phyloP scores from a whole-genome alignment of 2,329 filamentous ascomycete genomes.

The Aaosphaeria pasadenensis region DNA sequence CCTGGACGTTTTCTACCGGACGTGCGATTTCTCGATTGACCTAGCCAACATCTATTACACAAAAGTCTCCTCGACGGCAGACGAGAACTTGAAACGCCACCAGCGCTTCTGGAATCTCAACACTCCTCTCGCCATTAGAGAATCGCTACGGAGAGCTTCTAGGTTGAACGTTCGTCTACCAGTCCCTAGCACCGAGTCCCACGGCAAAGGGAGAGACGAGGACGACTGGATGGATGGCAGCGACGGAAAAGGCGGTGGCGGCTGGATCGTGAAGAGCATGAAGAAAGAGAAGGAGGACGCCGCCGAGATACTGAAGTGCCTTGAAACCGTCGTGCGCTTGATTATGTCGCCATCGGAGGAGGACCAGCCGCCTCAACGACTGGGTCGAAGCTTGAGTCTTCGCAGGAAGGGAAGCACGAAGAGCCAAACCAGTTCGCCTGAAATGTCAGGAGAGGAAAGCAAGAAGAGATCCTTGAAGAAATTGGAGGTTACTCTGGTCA shows the following conservation, averaged over 20 bases:
- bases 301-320: conserved; percentile 12
- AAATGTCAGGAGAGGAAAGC: conserved; percentile 1
- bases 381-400: conserved; percentile 4
- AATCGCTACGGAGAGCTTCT: conserved; percentile 12
- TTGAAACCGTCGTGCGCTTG: conserved; percentile 12
- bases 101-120: conserved; percentile 18
- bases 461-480: conserved; percentile 14
- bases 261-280: conserved; percentile 17
- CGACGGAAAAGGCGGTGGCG: conserved; percentile 14
- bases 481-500: conserved; percentile 22
- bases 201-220: conserved; percentile 11
- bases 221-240: conserved; percentile 20
- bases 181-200: conserved; percentile 17
- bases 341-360: conserved; percentile 1
- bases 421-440: neutral
- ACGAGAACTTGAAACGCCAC: conserved; percentile 12
- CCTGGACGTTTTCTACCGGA: conserved; percentile 17
- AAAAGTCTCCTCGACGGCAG: conserved; percentile 8
- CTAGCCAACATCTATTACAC: conserved; percentile 16
- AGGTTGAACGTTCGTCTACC: conserved; percentile 21
- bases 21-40: conserved; percentile 19
- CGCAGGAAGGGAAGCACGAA: neutral
- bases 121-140: conserved; percentile 14
- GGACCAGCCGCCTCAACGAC: conserved; percentile 1
- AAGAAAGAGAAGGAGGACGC: conserved; percentile 19